Base-by-base conservation (phyloP, 106 monocot genomes). In the Amphibolis antarctica region DNA sequence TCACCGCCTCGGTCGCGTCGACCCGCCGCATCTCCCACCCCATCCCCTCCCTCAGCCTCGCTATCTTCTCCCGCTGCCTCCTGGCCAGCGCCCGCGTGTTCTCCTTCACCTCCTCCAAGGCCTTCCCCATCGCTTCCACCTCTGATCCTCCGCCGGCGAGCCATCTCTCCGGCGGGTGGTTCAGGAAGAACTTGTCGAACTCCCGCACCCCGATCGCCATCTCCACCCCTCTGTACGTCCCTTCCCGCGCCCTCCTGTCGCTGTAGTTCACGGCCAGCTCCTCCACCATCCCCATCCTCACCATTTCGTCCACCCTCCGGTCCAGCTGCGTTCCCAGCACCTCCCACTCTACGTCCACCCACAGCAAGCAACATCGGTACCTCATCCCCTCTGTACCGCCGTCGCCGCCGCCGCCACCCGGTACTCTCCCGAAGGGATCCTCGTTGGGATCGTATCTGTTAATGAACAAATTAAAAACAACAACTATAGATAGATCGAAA, bases 151-250 rank as follows among this genome's bases (percentile, higher is more conserved):
- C 45, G 43, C 23, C 26, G 14, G 6, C 25, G 17, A 28, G 30
- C n/a, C 31, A 53, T 56, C 42, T 25, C 51, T 46, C 52, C 21
- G 31, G 60, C 26, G 26, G 19, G 69, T 48, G 50, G 60, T 42
- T 50, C 46, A 62, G 10, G 42, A 88, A 89, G 70, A 77, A 83
- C 25, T 60, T 69, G 58, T 62, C 54, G 23, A 93, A 77, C 80
- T 93, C 93, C 15, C 81, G 76, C 46, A 93, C 85, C 12, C 93
- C 93, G 67, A 93, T 93, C 26, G 93, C 93, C 75, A 72, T 76
- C 51, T 64, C 77, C 27, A 85, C 56, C 44, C 88, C 93, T 11
- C 30, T 56, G 57, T 93, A 75, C 29, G 63, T 17, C 17, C 67
- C 77, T 64, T 48, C 50, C 70, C 43, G 45, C 53, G 55, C 53